These are phyloP conservation scores for Xanthoconium purpureum DNA, from an alignment of 768 basidiomycete genomes.

Conservation along the genomic window DNA sequence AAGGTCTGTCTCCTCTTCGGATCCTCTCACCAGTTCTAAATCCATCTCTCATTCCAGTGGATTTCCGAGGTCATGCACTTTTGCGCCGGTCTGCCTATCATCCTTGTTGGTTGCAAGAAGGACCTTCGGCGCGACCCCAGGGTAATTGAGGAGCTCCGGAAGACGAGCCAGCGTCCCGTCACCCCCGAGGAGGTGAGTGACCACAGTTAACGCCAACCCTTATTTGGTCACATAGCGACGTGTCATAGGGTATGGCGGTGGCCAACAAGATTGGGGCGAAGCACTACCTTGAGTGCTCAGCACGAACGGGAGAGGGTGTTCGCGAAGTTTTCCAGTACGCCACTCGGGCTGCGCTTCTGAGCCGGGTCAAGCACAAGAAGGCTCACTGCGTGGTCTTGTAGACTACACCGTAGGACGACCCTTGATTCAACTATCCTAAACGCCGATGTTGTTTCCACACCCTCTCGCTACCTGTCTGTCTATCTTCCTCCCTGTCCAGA, in stretches of 20 bases:
- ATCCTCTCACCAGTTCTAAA: slow-evolving; percentile 6
- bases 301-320: slow-evolving; percentile 94
- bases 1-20: slow-evolving; percentile 60
- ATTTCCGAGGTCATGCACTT: slow-evolving; percentile 99
- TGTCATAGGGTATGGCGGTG: slow-evolving; percentile 81
- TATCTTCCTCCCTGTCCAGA: slow-evolving; percentile 21
- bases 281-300: slow-evolving; percentile 97
- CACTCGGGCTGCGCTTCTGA: slow-evolving; percentile 85
- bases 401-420: slow-evolving; percentile 28
- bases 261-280: slow-evolving; percentile 95
- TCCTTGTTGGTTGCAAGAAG: slow-evolving; percentile 99
- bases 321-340: slow-evolving; percentile 98
- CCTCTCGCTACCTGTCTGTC: slow-evolving; percentile 15
- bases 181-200: slow-evolving; percentile 80
- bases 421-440: slow-evolving; percentile 18
- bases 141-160: slow-evolving; percentile 90
- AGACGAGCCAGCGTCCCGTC: slow-evolving; percentile 93
- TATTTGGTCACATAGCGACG: neutral
- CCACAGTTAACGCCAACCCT: neutral
- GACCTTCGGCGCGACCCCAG: slow-evolving; percentile 91
- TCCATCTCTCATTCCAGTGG: slow-evolving; percentile 58
- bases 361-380: slow-evolving; percentile 48
- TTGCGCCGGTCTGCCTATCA: slow-evolving; percentile 90
- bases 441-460: slow-evolving; percentile 15
- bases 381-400: slow-evolving; percentile 43